Conservation (phyloP, 2,329 filamentous ascomycete species). For the Ascochyta koolunga region DNA sequence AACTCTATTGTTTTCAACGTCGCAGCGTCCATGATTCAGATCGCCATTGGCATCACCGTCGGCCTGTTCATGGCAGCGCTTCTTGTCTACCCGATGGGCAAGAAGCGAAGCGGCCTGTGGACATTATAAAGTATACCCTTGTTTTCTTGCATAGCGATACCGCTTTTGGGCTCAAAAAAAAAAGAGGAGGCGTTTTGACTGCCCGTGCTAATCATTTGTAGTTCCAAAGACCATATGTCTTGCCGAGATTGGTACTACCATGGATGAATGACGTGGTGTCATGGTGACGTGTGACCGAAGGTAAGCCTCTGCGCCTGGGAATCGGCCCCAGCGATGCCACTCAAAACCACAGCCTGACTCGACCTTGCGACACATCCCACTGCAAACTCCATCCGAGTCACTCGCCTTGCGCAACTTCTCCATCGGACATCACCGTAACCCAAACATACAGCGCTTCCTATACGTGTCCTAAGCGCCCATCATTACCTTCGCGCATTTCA, state of each 20-base stretch:
- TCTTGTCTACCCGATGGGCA: conserved; percentile 57
- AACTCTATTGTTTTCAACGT: conserved; percentile 50
- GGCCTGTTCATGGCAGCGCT: conserved; percentile 57
- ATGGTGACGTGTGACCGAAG: conserved; percentile 17
- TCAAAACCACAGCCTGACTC: background rate
- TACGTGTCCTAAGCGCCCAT: no score
- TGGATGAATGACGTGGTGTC: conserved; percentile 8
- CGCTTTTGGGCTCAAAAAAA: conserved; percentile 18
- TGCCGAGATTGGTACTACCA: background rate
- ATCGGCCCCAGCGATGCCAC: background rate
- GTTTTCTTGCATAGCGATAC: conserved; percentile 26
- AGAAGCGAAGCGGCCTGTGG: conserved; percentile 50
- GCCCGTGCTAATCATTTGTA: conserved; percentile 28
- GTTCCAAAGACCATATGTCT: conserved; percentile 17
- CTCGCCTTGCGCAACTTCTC: no score
- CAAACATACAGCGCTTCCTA: no score
- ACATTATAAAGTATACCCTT: conserved; percentile 36
- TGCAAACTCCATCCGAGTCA: background rate
- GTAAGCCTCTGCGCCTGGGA: conserved; percentile 4
- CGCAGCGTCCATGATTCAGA: conserved; percentile 56
- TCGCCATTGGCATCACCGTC: conserved; percentile 59
- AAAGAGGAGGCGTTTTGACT: conserved; percentile 6
- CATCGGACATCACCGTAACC: no score
- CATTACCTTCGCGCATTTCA: no score
- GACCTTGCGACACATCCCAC: background rate